Conservation (phyloP, 164 flowering plant species). For the Tetrastigma voinierianum region DNA sequence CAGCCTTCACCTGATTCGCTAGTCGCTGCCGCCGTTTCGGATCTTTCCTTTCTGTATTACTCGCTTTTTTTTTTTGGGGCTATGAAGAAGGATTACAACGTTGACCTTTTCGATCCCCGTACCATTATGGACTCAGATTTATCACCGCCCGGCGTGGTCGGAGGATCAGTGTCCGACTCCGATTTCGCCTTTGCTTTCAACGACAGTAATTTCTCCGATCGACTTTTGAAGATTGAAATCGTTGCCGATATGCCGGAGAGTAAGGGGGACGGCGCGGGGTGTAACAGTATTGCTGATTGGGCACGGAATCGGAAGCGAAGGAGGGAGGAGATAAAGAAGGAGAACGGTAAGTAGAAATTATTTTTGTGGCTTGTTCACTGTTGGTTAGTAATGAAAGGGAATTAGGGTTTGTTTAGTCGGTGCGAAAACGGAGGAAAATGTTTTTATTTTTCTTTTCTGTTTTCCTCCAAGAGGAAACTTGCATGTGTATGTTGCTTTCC, state of each 20-base stretch:
- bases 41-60: too few relatives aligned
- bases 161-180: conserved; percentile 18
- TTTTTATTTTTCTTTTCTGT: too few relatives aligned
- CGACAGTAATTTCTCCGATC: conserved; percentile 62
- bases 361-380: not conserved
- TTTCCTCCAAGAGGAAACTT: too few relatives aligned
- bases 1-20: too few relatives aligned
- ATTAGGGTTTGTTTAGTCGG: too few relatives aligned
- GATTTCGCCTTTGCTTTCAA: conserved; percentile 61
- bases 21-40: too few relatives aligned
- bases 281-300: conserved; percentile 39
- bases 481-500: too few relatives aligned
- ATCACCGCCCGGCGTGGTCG: conserved; percentile 6
- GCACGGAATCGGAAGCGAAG: conserved; percentile 52
- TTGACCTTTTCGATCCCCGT: conserved; percentile 27
- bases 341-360: conserved; percentile 26
- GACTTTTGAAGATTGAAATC: conserved; percentile 54
- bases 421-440: too few relatives aligned
- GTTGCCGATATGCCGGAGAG: conserved; percentile 32
- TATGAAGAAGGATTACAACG: conserved; percentile 22
- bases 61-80: not conserved
- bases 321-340: conserved; percentile 40
- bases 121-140: conserved; percentile 32
- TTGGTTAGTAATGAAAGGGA: not conserved
- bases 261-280: conserved; percentile 30